Percentiles rank a stretch among this genome's conserved stretches.
These are phyloP conservation scores for Metschnikowia kofuensis DNA, from an alignment of 805 yeast species.

Conservation along the genomic window DNA sequence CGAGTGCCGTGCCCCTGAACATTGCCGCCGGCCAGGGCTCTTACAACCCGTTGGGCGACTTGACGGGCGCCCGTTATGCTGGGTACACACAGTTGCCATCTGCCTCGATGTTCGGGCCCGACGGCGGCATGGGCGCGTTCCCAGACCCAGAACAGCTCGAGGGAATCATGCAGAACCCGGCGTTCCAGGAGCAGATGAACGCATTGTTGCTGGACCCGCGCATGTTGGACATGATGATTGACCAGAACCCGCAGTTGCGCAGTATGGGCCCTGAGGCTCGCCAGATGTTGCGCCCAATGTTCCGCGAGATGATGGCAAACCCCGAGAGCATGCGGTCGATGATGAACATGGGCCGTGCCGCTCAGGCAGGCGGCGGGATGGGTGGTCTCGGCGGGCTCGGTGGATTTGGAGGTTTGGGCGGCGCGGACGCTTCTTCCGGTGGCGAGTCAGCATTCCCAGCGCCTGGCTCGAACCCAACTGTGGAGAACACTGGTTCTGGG, in stretches of 20 bases:
- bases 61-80: constrained; percentile 95
- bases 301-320: constrained; percentile 67
- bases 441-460: constrained; percentile 29
- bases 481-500: constrained; percentile 16
- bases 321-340: constrained; percentile 83
- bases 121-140: constrained; percentile 77
- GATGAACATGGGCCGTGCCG: constrained; percentile 68
- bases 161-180: constrained; percentile 76
- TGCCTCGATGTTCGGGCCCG: constrained; percentile 88
- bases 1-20: constrained; percentile 57
- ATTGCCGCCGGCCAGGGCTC: constrained; percentile 86
- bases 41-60: constrained; percentile 84
- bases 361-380: constrained; percentile 28
- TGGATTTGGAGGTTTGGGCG: constrained; percentile 7
- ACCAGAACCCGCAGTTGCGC: constrained; percentile 79
- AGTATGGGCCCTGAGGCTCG: constrained; percentile 88
- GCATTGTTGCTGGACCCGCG: constrained; percentile 83
- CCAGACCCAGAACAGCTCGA: constrained; percentile 76
- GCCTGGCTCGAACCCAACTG: constrained; percentile 39
- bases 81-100: constrained; percentile 88
- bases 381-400: constrained; percentile 18
- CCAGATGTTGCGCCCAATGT: constrained; percentile 78
- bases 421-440: constrained; percentile 6
- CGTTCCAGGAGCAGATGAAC: constrained; percentile 77
- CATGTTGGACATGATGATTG: constrained; percentile 78